Conservation (phyloP, 768 basidiomycete species). For the Leccinum disarticulatum region DNA sequence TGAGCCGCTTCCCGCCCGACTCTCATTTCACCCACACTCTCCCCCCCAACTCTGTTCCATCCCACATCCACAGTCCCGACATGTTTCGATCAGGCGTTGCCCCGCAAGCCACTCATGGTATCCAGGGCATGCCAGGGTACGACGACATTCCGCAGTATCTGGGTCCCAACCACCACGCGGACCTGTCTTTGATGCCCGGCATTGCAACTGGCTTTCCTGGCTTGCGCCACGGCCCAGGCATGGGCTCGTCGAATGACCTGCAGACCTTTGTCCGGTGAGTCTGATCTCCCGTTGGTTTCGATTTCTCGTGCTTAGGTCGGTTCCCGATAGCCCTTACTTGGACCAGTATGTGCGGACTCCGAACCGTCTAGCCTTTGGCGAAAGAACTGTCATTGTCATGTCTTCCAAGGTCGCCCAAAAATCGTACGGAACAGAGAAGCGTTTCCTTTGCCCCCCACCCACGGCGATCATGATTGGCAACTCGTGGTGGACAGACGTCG, state of each 20-base stretch:
- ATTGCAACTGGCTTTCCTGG: constrained; percentile 64
- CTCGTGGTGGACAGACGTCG: constrained; percentile 89
- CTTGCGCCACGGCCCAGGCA: constrained; percentile 58
- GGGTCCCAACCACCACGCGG: constrained; percentile 48
- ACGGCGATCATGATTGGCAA: constrained; percentile 93
- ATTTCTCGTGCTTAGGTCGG: constrained; percentile 14
- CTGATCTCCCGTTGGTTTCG: constrained; percentile 19
- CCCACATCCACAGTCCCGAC: constrained; percentile 55
- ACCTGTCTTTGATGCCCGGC: constrained; percentile 59
- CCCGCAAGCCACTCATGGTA: constrained; percentile 68
- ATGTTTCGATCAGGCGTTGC: constrained; percentile 61
- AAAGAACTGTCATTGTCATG: constrained; percentile 94
- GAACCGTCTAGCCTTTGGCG: constrained; percentile 88
- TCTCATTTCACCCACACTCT: constrained; percentile 49
- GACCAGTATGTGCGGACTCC: constrained; percentile 83
- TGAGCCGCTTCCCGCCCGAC: constrained; percentile 56
- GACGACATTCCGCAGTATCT: constrained; percentile 63
- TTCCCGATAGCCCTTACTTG: constrained; percentile 61
- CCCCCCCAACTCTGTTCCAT: constrained; percentile 41
- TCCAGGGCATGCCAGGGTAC: constrained; percentile 52
- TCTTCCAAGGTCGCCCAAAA: constrained; percentile 98
- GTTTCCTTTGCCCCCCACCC: constrained; percentile 92
- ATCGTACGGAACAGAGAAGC: constrained; percentile 94
- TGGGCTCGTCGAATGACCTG: constrained; percentile 67
- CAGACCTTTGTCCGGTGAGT: constrained; percentile 77